Evolutionary conservation across 352 stramenopile species (phyloP).

Genomic region (Elongisporangium prolatum): DNA sequence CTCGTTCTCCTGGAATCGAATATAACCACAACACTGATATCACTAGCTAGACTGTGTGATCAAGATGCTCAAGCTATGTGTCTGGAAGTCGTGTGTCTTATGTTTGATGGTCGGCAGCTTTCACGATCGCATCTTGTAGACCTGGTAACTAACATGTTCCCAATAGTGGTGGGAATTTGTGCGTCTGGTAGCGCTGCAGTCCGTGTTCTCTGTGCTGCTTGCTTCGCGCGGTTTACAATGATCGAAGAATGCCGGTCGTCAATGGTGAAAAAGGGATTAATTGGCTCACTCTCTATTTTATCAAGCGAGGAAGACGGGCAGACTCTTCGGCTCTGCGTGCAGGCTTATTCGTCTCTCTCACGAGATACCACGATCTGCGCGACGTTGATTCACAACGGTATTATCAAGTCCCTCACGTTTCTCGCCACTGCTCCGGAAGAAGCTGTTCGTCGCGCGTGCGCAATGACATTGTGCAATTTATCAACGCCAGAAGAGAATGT

Average conservation of each 20-base stretch:
- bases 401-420: constrained; percentile 69
- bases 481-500: constrained; percentile 87
- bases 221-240: constrained; percentile 62
- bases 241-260: constrained; percentile 43
- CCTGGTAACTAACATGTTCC: constrained; percentile 38
- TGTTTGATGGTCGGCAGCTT: constrained; percentile 56
- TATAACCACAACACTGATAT: constrained; percentile 27
- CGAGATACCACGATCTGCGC: constrained; percentile 38
- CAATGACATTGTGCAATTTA: constrained; percentile 92
- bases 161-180: constrained; percentile 41
- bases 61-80: constrained; percentile 39
- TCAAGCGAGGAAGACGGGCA: constrained; percentile 44
- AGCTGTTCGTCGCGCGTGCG: constrained; percentile 62
- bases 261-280: constrained; percentile 46
- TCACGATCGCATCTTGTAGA: constrained; percentile 25
- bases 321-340: constrained; percentile 56
- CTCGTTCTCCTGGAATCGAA: constrained; percentile 25
- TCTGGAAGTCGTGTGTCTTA: constrained; percentile 58
- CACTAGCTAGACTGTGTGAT: constrained; percentile 29
- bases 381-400: constrained; percentile 44
- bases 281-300: constrained; percentile 44
- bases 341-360: constrained; percentile 60
- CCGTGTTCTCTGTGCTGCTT: constrained; percentile 49
- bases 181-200: constrained; percentile 11
- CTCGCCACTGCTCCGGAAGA: constrained; percentile 66